Percentiles rank a stretch among this genome's conserved stretches.
Conservation (phyloP, 1,284 basidiomycete genomes). For the Naganishia cerealis region DNA sequence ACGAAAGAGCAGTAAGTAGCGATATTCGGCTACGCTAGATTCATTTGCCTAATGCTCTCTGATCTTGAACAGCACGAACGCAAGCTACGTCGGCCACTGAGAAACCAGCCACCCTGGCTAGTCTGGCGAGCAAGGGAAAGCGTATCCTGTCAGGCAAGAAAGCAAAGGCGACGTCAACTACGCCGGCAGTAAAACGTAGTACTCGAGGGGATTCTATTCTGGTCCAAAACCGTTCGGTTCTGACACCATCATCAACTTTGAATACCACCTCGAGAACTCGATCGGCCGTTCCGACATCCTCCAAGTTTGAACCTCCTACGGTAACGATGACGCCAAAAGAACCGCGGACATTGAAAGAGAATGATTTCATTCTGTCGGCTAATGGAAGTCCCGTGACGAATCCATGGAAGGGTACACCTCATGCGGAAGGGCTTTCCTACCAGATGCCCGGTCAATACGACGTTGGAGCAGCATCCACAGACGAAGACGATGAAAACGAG, state of each 20-base stretch:
- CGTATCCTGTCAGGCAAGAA: slow-evolving; percentile 24
- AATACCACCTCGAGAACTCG: slow-evolving; percentile 5
- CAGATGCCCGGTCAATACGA: slow-evolving; percentile 33
- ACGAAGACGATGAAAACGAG: slow-evolving; percentile 42
- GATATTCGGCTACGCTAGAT: not conserved
- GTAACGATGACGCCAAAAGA: slow-evolving; percentile 42
- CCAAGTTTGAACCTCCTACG: slow-evolving; percentile 45
- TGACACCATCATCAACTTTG: slow-evolving; percentile 13
- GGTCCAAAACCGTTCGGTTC: slow-evolving; percentile 2
- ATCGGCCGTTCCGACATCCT: slow-evolving; percentile 25
- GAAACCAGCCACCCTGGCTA: slow-evolving; percentile 7
- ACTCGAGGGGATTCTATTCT: slow-evolving; percentile 12
- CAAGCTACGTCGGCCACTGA: not conserved
- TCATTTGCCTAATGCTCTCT: not conserved
- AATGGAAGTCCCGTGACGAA: slow-evolving; percentile 43
- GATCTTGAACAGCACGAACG: not conserved
- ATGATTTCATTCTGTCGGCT: slow-evolving; percentile 44
- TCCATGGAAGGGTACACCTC: slow-evolving; percentile 23
- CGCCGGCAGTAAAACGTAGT: slow-evolving; percentile 16
- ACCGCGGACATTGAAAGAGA: slow-evolving; percentile 40
- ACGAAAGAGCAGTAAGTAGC: slow-evolving; percentile 24
- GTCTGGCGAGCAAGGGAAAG: slow-evolving; percentile 23
- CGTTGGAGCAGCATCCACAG: slow-evolving; percentile 26
- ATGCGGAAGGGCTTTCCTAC: slow-evolving; percentile 19
- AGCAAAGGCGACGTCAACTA: not conserved